A percentile compares a stretch with the other conserved stretches of the same genome.
Conservation (phyloP, 495 filamentous ascomycete species). For the Penicillium crystallinum region DNA sequence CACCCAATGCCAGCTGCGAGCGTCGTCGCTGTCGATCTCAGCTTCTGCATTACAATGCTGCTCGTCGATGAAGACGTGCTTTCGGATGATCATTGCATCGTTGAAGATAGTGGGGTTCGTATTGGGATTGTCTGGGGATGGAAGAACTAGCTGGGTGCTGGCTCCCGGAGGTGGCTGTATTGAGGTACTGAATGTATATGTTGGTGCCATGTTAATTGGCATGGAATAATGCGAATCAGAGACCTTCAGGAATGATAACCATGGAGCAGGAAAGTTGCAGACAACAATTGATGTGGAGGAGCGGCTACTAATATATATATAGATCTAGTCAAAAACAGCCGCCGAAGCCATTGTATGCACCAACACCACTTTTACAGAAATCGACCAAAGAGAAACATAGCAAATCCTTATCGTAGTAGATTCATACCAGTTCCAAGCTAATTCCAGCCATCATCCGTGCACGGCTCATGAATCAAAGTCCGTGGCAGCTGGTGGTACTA, state of each 20-base stretch:
- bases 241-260: background rate
- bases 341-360: background rate
- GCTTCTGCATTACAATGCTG: conserved; percentile 60
- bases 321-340: background rate
- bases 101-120: conserved; percentile 55
- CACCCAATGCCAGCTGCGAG: conserved; percentile 76
- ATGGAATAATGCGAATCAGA: background rate
- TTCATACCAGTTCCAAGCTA: no score
- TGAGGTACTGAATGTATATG: conserved; percentile 11
- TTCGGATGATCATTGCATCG: conserved; percentile 74
- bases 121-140: conserved; percentile 17
- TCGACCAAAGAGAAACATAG: background rate
- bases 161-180: conserved; percentile 24
- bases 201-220: background rate
- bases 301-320: background rate
- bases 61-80: conserved; percentile 71
- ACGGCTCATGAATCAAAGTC: no score
- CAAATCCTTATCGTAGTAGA: no score
- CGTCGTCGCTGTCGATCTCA: conserved; percentile 78
- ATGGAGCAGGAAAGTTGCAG: no score
- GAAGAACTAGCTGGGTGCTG: conserved; percentile 15
- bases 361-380: background rate
- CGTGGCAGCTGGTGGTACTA: background rate
- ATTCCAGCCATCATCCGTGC: no score
- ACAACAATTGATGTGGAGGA: no score